Percentiles rank a stretch among this genome's conserved stretches.
Evolutionary conservation across 352 stramenopile genomes (phyloP).

Genomic region (Pythium volutum): DNA sequence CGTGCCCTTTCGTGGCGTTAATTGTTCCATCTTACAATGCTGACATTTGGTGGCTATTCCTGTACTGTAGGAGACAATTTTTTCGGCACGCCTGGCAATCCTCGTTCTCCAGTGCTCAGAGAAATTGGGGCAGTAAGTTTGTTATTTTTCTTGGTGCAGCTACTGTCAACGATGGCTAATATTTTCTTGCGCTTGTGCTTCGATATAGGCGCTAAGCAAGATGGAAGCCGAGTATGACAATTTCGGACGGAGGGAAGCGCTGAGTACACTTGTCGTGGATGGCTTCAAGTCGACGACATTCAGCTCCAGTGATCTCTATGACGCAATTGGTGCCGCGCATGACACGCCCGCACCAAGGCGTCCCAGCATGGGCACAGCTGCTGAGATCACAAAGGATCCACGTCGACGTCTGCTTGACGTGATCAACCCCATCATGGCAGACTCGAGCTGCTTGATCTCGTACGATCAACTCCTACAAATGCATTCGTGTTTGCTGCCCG

Average conservation of each 20-base stretch:
- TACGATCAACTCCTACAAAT: constrained; percentile 57
- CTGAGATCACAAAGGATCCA: constrained; percentile 18
- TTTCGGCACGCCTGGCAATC: constrained; percentile 45
- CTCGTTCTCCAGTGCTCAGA: constrained; percentile 57
- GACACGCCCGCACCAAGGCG: constrained; percentile 27
- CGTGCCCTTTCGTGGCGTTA: neutral
- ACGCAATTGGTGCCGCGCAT: constrained; percentile 63
- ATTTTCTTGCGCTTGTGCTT: neutral
- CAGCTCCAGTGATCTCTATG: constrained; percentile 71
- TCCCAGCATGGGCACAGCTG: constrained; percentile 7
- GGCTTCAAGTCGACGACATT: constrained; percentile 34
- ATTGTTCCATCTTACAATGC: neutral
- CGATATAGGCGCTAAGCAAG: constrained; percentile 34
- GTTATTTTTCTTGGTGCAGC: neutral
- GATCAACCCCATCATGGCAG: constrained; percentile 66
- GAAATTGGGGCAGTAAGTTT: constrained; percentile 51
- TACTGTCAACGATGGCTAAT: neutral
- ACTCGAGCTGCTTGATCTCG: constrained; percentile 48
- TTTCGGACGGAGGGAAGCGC: constrained; percentile 40
- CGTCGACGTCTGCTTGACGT: constrained; percentile 46
- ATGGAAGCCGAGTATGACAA: constrained; percentile 58
- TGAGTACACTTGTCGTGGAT: constrained; percentile 40
- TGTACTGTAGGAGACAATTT: constrained; percentile 33
- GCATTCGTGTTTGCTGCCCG: constrained; percentile 52
- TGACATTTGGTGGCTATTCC: neutral